phyloP scores from a whole-genome alignment of 2,329 filamentous ascomycete species.

The Cladobotryum protrusum region DNA sequence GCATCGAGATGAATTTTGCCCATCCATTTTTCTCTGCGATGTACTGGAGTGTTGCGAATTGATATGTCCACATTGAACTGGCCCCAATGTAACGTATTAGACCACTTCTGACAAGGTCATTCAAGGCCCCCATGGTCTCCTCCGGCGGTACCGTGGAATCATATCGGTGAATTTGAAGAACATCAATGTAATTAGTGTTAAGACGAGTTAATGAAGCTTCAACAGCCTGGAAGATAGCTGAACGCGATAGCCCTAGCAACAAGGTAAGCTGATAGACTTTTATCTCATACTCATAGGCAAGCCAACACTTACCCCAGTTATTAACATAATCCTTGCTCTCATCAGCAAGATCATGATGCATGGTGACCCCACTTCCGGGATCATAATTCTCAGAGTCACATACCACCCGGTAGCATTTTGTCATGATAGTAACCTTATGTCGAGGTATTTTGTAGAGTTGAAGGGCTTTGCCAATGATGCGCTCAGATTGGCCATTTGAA shows the following conservation, averaged over 20 bases:
- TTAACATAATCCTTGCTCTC: slow-evolving; percentile 6
- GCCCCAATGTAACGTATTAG: slow-evolving; percentile 50
- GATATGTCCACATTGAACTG: slow-evolving; percentile 35
- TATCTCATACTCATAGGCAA: no score
- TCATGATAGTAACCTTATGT: not conserved
- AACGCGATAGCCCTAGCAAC: no score
- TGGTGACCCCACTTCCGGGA: not conserved
- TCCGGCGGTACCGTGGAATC: not conserved
- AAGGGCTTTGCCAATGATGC: not conserved
- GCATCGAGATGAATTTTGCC: slow-evolving; percentile 54
- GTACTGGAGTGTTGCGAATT: slow-evolving; percentile 41
- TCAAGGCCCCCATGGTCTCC: slow-evolving; percentile 14
- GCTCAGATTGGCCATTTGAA: slow-evolving; percentile 2
- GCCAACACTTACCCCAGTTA: not conserved
- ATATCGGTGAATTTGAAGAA: no score
- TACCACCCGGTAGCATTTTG: not conserved
- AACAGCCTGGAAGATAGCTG: no score
- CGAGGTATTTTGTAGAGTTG: slow-evolving; percentile 1
- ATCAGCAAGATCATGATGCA: slow-evolving; percentile 5
- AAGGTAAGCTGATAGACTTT: no score
- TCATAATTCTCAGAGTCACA: slow-evolving; percentile 3
- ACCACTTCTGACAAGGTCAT: slow-evolving; percentile 30
- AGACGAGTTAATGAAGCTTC: no score
- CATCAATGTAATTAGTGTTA: no score
- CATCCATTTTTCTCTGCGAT: slow-evolving; percentile 34